These are phyloP conservation scores for Nannochloropsis gaditana DNA, from an alignment of 108 stramenopile species.

Conservation along the genomic window DNA sequence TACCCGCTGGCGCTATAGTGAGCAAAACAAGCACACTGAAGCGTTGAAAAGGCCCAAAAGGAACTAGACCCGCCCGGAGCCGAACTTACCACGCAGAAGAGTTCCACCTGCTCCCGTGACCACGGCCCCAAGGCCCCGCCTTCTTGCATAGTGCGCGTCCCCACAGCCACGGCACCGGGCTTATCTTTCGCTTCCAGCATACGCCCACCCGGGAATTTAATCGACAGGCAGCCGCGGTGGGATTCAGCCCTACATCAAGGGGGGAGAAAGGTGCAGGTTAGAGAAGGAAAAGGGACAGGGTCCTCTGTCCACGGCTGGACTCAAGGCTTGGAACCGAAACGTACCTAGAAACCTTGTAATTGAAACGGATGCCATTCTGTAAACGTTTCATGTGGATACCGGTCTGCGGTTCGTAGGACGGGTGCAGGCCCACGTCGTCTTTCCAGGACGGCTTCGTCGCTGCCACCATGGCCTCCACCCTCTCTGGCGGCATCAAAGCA, in stretches of 20 bases:
- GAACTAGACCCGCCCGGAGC: neutral
- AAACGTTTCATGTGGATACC: conserved; percentile 12
- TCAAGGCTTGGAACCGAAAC: neutral
- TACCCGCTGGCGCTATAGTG: neutral
- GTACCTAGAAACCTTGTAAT: neutral
- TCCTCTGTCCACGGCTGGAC: neutral
- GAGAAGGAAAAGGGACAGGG: neutral
- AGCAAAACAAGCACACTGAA: neutral
- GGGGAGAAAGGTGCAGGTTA: neutral
- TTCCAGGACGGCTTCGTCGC: conserved; percentile 31
- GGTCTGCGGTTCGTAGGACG: neutral
- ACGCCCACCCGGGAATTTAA: conserved; percentile 83
- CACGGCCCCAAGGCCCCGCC: conserved; percentile 88
- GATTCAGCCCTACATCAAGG: conserved; percentile 14
- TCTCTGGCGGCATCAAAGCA: conserved; percentile 30
- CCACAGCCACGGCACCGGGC: conserved; percentile 66
- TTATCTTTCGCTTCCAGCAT: conserved; percentile 68
- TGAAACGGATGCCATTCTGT: neutral
- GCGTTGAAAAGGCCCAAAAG: neutral
- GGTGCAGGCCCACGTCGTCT: neutral
- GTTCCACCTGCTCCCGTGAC: conserved; percentile 92
- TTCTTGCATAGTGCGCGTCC: conserved; percentile 95
- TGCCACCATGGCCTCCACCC: conserved; percentile 25
- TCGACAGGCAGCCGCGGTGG: conserved; percentile 75
- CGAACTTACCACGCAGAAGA: conserved; percentile 71